Evolutionary conservation across 2,329 filamentous ascomycete genomes (phyloP).

Genomic region (Aspergillus novoparasiticus): DNA sequence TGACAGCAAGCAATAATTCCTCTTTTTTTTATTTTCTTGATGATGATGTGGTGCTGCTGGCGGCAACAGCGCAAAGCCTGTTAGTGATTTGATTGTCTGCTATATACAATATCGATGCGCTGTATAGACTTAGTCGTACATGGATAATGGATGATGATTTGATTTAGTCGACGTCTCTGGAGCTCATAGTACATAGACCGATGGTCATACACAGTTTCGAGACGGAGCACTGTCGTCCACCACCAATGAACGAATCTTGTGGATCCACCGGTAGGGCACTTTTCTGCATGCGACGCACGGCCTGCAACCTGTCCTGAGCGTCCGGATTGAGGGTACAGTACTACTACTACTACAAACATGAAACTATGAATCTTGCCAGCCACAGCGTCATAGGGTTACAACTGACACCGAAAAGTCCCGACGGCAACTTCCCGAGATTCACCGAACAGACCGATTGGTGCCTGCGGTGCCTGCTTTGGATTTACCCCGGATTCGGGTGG

Average conservation of each 20-base stretch:
- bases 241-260: no score
- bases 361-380: background rate
- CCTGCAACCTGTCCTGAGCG: no score
- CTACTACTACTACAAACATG: no score
- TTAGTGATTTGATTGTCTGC: background rate
- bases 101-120: background rate
- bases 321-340: no score
- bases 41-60: background rate
- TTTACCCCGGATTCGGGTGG: background rate
- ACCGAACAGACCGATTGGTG: background rate
- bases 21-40: no score
- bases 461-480: background rate
- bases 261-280: no score
- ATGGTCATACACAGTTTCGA: no score
- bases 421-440: conserved; percentile 10
- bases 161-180: no score
- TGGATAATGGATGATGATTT: background rate
- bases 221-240: no score
- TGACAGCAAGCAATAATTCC: background rate
- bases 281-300: no score
- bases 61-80: background rate
- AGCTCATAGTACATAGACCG: no score
- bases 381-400: conserved; percentile 34
- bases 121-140: background rate
- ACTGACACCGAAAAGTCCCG: conserved; percentile 10